Base-by-base conservation (phyloP, 352 stramenopile genomes). In the Pythium coloratum region DNA sequence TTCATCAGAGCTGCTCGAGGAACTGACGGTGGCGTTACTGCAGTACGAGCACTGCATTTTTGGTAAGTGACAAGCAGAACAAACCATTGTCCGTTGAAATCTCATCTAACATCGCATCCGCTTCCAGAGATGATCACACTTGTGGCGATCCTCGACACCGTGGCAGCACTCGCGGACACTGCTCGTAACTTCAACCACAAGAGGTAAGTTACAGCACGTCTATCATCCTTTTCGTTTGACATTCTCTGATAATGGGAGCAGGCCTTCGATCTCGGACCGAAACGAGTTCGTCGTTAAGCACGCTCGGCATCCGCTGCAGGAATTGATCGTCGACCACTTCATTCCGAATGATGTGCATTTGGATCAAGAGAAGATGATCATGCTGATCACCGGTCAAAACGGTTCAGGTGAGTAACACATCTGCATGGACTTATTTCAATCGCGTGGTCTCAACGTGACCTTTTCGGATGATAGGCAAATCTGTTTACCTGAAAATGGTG, bases 401-500 rank as follows among this genome's bases (percentile, higher is more conserved):
- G 88, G 88, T 75, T 96, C 88, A 30, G 88, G 88, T 95, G 55
- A 57, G 44, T 32, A 38, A 20, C 46, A 3, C 12, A 30, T 55
- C 40, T 36, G 8, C 20, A n/a, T 28, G 36, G 40, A 49, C 13
- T 1, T 14, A 16, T 6, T 56, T 38, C 7, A 32, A 10, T 6
- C 4, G 3, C 16, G 6, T 44, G 14, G 4, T 26, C 49, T 55
- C 24, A 30, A 26, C 46, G 28, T 44, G 8, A 36, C 28, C 8
- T 50, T 54, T 66, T 54, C n/a, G 33, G 28, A 12, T 16, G 46
- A 42, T 62, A 96, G 88, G 88, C 12, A 96, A 96, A 77, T 96
- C 88, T 7, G 82, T 94, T 16, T 93, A 89, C 67, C 62, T 96
- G 62, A 95, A 93, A 64, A 92, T 89, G 82, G 77, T 95, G 9